Evolutionary conservation across 768 basidiomycete genomes (phyloP), one percentile per base, ranked within the genome.

Genomic region (Tricholoma hemisulphureum): DNA sequence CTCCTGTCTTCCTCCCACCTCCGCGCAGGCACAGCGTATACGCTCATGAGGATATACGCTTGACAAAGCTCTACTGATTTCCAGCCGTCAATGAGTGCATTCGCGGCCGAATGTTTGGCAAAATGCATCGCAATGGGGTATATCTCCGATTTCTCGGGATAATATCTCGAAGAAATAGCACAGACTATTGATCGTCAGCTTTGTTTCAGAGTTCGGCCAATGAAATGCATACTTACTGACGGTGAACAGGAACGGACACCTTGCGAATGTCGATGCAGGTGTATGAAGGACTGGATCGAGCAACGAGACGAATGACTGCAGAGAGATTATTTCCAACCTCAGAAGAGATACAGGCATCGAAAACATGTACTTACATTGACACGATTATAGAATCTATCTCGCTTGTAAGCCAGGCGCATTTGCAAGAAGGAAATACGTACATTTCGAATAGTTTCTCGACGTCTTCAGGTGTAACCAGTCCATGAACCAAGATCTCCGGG

Each of bases 41-140:
- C 81, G 61, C 86, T 88, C 88, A 93, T 87, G 52, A 97, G 78
- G 49, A 97, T 86, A 65, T 95, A 97, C 3, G 94, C 94, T 69
- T 97, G 94, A 52, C 89, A 88, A 1, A 95, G 78, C 71, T 97
- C 93, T 49, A 95, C 88, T 11, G 89, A 90, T 72, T 87, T 87
- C 87, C 85, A 88, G 49, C 88, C 89, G 62, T 90, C 86, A 52
- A 89, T 89, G 43, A 93, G 77, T 3, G 88, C 88, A 56, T 86
- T 89, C 1, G 89, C 89, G 2, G 90, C 91, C 0, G 89, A 86
- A 61, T 88, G 86, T 64, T 89, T 90, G 2, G 91, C 91, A 59
- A 92, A 93, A 67, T 92, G 90, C 91, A 93, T 93, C 9, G 91
- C 91, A 57, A 92, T 87, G 0, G 88, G 87, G 63, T 93, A 92